phyloP scores from a whole-genome alignment of 805 yeast species.

The Candida insectorum region DNA sequence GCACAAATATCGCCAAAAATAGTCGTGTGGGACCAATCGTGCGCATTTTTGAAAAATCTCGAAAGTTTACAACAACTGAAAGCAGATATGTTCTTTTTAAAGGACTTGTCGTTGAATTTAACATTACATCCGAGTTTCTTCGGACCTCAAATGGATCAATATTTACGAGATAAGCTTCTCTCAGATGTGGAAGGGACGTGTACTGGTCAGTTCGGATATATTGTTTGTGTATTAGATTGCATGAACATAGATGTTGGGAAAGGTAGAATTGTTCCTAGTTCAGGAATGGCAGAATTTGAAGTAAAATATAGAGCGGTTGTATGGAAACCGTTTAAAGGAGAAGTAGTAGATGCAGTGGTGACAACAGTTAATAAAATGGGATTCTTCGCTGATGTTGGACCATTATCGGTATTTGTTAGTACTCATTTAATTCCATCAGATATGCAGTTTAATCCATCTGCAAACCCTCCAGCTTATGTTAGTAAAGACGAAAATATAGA shows the following conservation, averaged over 20 bases:
- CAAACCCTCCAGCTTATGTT: conserved; percentile 97
- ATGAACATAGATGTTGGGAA: conserved; percentile 93
- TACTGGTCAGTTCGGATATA: conserved; percentile 98
- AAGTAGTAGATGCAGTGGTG: conserved; percentile 95
- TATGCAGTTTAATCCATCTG: conserved; percentile 89
- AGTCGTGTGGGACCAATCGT: background rate
- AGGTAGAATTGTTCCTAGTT: conserved; percentile 85
- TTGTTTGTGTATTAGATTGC: conserved; percentile 91
- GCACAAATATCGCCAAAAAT: too few species aligned
- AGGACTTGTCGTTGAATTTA: conserved; percentile 86
- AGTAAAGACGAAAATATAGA: conserved; percentile 93
- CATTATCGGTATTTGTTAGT: conserved; percentile 89
- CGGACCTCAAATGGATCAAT: conserved; percentile 97
- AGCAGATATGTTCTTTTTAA: conserved; percentile 49
- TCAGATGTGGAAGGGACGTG: conserved; percentile 98
- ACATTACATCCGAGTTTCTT: conserved; percentile 96
- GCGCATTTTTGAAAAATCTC: background rate
- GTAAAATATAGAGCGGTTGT: conserved; percentile 96
- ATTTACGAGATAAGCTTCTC: conserved; percentile 79
- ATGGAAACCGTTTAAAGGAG: conserved; percentile 98
- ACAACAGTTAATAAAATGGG: conserved; percentile 94
- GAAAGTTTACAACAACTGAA: too few species aligned
- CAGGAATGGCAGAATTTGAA: conserved; percentile 94
- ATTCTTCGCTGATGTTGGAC: conserved; percentile 97
- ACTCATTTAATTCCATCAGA: conserved; percentile 93